Percentiles rank a stretch among this genome's conserved stretches.
Conservation (phyloP, 257 asterid species). For the Forsythia suspensa region DNA sequence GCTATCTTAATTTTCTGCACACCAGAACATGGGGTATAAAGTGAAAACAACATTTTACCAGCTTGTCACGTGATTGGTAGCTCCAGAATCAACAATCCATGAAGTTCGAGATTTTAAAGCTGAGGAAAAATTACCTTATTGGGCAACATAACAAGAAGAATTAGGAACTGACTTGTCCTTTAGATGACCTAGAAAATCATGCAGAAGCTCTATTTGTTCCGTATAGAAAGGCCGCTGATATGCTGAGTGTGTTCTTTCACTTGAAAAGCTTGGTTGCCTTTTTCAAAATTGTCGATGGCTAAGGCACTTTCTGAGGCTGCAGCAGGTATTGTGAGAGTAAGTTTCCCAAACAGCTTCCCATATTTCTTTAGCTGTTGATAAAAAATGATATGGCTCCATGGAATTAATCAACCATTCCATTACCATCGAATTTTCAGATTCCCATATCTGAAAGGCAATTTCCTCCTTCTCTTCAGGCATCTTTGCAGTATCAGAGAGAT, state of each 20-base stretch:
- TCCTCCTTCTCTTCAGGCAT: too few species aligned
- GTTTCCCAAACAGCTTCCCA: too few species aligned
- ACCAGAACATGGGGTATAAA: neutral
- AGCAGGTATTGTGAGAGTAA: neutral
- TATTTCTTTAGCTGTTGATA: too few species aligned
- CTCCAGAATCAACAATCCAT: neutral
- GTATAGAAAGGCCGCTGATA: neutral
- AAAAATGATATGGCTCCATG: too few species aligned
- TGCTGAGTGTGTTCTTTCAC: neutral
- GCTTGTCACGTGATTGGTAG: neutral
- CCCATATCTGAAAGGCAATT: too few species aligned
- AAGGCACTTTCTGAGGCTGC: neutral
- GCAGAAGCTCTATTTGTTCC: neutral
- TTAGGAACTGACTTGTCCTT: too few species aligned
- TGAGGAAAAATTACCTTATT: too few species aligned
- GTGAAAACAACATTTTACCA: neutral
- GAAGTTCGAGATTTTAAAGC: neutral
- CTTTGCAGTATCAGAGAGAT: too few species aligned
- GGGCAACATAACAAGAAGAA: neutral
- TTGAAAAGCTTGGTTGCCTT: neutral
- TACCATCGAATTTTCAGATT: too few species aligned
- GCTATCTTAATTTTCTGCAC: neutral
- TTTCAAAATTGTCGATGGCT: neutral
- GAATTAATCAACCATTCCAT: too few species aligned
- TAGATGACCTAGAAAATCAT: neutral